Conservation (phyloP, 2,329 filamentous ascomycete genomes). For the Colletotrichum paranaense region DNA sequence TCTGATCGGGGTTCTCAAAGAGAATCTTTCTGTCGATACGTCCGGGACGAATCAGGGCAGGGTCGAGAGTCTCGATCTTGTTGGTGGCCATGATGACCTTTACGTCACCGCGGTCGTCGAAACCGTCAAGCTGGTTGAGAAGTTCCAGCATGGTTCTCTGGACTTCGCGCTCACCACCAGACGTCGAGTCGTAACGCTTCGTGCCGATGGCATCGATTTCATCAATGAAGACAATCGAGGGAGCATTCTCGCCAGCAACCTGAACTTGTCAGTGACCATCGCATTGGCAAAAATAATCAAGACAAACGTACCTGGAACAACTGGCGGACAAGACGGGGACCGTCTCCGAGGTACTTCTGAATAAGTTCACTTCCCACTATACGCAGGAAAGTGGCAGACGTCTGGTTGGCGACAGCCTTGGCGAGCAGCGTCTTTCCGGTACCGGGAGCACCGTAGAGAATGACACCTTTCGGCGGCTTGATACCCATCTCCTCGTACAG, state of each 20-base stretch:
- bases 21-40: constrained; percentile 98
- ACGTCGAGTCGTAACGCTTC: constrained; percentile 97
- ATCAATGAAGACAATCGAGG: constrained; percentile 98
- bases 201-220: constrained; percentile 99
- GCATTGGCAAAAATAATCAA: background rate
- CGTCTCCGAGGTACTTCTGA: constrained; percentile 98
- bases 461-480: constrained; percentile 99
- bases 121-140: constrained; percentile 97
- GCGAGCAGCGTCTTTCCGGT: constrained; percentile 98
- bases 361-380: constrained; percentile 99
- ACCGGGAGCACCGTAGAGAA: constrained; percentile 95
- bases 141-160: constrained; percentile 99
- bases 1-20: constrained; percentile 78
- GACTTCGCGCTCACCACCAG: constrained; percentile 95
- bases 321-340: constrained; percentile 92
- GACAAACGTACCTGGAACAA: constrained; percentile 78
- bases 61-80: constrained; percentile 98
- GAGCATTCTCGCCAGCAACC: constrained; percentile 94
- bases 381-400: constrained; percentile 97
- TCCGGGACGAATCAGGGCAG: constrained; percentile 93
- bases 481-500: constrained; percentile 99
- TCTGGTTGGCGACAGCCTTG: constrained; percentile 98
- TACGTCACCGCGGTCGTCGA: constrained; percentile 98
- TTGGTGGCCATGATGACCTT: constrained; percentile 99
- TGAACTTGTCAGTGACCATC: constrained; percentile 47